Evolutionary conservation across 768 basidiomycete genomes (phyloP), one percentile per base, ranked within the genome.

Genomic region (Hebeloma cylindrosporum): DNA sequence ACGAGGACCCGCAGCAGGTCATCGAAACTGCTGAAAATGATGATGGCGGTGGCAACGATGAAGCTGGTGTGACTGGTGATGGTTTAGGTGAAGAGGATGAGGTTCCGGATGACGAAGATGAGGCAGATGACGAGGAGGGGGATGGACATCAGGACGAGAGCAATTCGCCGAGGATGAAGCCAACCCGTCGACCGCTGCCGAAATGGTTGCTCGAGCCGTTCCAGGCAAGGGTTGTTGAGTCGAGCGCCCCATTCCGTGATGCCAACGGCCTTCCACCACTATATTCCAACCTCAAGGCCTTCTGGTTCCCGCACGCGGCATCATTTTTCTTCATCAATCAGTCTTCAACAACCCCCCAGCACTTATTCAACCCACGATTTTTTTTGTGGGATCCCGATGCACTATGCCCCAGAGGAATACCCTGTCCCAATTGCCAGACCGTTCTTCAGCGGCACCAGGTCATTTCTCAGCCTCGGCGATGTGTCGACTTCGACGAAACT

Each of bases 401-500:
- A 2, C 40, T 53, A 11, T 31, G 25, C 13, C 21, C 9, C 4
- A 25, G 33, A 2, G 33, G 37, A 10, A 47, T 48, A 16, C 43
- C 46, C 0, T 53, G 48, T 23, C 52, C 48, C 3, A 39, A 36
- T 11, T 52, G 51, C 21, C 5, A 18, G 11, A 28, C 6, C 4
- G 3, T 4, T 16, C 41, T 57, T 1, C 18, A 42, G 10, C 25
- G 51, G n/a, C 49, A 51, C 38, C 10, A 14, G 1, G 11, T 23
- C 18, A 47, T 46, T 25, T 17, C 18, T 0, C 32, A 43, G 1
- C 56, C 51, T 5, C 48, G 54, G 1, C 56, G 51, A 3, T 32
- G 47, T 33, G 54, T 63, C 5, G 54, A 59, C 32, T 3, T 60
- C 6, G 44, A 54, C 6, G 26, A 22, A 0, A 45, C 36, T 0